Base-by-base conservation (phyloP, 306 rosid genomes). In the Vicia sativa region DNA sequence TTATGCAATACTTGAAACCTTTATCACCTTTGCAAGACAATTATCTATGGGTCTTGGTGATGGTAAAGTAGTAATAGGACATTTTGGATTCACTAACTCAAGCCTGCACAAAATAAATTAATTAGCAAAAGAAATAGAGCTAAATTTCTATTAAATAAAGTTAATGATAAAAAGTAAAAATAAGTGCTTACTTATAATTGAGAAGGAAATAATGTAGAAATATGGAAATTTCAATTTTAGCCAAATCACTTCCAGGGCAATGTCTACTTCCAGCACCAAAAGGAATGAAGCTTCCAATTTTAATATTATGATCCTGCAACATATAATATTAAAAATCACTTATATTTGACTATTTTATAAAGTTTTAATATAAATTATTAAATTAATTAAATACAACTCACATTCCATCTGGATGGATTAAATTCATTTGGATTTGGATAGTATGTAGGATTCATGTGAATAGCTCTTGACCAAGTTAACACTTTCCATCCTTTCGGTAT, bases 11-110 rank as follows among this genome's bases (percentile, higher is more conserved):
- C 58, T 15, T 31, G 64, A 58, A 5, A 58, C 43, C 34, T 52
- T 52, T 19, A 52, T 21, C 14, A 52, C 58, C 58, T 52, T 52
- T 21, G 58, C 58, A 52, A 52, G 58, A 10, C 58, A 52, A 52
- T 31, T 58, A 25, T 58, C 64, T n/a, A 3, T 58, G n/a, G 43
- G 43, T 6, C 34, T 58, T 3, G 64, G 1, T 29, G 43, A 2
- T 58, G 64, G 43, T 14, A 58, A 58, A 13, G 4, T 31, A 3
- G 43, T 58, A 15, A 58, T 31, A 1, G 44, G 64, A 58, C 44
- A 58, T 31, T 58, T 21, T 14, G 43, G 64, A 8, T 58, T 58
- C 35, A 58, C 7, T 31, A 6, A 23, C 25, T 58, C 64, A 7
- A 52, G 14, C 64, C 64, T 58, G 35, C 10, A 31, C 31, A 21